Evolutionary conservation across 352 stramenopile species (phyloP).

Genomic region (Phytopythium sindhum): DNA sequence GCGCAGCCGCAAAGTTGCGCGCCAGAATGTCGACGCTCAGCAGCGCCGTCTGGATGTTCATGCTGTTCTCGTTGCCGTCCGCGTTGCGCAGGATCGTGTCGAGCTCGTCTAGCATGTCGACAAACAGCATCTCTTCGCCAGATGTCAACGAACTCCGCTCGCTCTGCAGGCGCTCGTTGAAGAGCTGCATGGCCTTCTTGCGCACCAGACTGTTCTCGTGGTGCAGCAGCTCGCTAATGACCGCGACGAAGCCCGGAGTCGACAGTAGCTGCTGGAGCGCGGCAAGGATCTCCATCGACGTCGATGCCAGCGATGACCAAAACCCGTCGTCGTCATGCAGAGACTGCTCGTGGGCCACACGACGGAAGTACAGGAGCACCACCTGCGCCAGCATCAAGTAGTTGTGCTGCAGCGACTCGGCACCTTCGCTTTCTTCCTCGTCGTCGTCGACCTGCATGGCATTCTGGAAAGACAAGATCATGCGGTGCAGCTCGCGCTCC

Average conservation of each 20-base stretch:
- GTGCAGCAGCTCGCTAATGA: constrained; percentile 81
- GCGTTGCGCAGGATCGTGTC: constrained; percentile 62
- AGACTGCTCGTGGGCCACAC: constrained; percentile 66
- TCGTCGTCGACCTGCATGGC: constrained; percentile 15
- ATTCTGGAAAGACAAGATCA: constrained; percentile 54
- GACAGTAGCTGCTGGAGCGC: constrained; percentile 81
- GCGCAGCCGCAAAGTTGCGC: constrained; percentile 67
- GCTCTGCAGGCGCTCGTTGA: constrained; percentile 81
- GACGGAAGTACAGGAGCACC: constrained; percentile 80
- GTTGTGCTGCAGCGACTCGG: constrained; percentile 60
- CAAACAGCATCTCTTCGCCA: constrained; percentile 77
- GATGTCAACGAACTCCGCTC: constrained; percentile 52
- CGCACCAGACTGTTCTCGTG: constrained; percentile 86
- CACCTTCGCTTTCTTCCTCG: constrained; percentile 33
- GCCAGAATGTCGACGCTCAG: constrained; percentile 83
- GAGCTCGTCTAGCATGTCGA: constrained; percentile 87
- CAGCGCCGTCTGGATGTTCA: constrained; percentile 82
- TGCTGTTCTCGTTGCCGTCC: constrained; percentile 55
- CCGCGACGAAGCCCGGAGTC: constrained; percentile 79
- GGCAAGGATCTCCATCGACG: constrained; percentile 74
- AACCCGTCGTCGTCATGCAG: constrained; percentile 53
- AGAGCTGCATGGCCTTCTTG: constrained; percentile 87
- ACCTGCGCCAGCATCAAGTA: constrained; percentile 80
- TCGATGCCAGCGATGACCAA: constrained; percentile 45
- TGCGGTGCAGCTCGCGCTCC: constrained; percentile 62